Evolutionary conservation across 2,329 filamentous ascomycete genomes (phyloP).

Genomic region (Sphaerulina musiva): DNA sequence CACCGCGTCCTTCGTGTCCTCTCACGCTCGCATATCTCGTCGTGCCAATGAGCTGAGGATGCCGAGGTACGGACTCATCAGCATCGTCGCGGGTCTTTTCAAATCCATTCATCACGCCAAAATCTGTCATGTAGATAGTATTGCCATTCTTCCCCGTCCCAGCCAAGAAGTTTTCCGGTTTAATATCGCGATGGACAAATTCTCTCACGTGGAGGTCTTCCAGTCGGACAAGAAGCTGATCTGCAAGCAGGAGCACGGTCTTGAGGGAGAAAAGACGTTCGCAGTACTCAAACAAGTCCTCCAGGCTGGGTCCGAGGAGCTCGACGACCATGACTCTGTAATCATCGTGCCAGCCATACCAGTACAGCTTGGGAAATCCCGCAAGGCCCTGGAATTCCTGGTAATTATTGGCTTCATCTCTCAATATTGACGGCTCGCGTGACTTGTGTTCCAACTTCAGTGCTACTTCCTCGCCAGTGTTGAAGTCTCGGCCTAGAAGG

Average conservation of each 20-base stretch:
- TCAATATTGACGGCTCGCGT: constrained; percentile 3
- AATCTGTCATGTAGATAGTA: constrained; percentile 5
- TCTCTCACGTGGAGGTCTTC: neutral
- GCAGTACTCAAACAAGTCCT: constrained; percentile 22
- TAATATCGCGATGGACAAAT: constrained; percentile 3
- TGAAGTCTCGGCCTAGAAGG: neutral
- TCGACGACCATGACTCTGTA: constrained; percentile 24
- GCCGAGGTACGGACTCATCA: neutral
- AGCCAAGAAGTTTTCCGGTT: constrained; percentile 6
- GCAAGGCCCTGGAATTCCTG: constrained; percentile 10
- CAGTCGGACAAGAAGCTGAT: constrained; percentile 6
- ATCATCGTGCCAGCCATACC: constrained; percentile 21
- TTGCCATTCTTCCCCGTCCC: constrained; percentile 2
- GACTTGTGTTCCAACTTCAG: constrained; percentile 8
- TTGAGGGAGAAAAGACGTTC: constrained; percentile 8
- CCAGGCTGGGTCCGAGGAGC: constrained; percentile 22
- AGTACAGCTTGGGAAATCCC: constrained; percentile 19
- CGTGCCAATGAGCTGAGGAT: constrained; percentile 1
- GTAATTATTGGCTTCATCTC: constrained; percentile 19
- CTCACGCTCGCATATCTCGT: constrained; percentile 4
- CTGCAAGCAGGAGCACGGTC: constrained; percentile 12
- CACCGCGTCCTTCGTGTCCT: neutral
- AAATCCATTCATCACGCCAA: neutral
- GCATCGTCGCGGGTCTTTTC: too few species aligned
- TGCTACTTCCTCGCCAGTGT: constrained; percentile 3